Conservation (phyloP, 345 rosid genomes). For the Bretschneidera sinensis region DNA sequence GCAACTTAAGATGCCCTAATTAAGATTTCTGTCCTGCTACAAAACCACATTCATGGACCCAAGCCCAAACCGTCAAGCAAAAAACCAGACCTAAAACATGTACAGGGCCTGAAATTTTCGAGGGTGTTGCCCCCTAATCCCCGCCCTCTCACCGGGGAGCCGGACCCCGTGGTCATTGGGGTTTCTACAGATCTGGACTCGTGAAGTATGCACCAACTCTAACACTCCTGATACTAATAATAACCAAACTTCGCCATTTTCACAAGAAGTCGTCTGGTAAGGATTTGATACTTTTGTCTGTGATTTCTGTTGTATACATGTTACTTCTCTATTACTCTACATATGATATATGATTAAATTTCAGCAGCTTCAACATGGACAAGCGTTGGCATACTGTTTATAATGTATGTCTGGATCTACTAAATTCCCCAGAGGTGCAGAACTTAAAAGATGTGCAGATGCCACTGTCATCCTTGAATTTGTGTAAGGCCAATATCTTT, state of each 20-base stretch:
- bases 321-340: slow-evolving; percentile 11
- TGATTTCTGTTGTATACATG: slow-evolving; percentile 7
- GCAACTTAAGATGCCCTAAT: no score
- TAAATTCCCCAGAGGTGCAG: slow-evolving; percentile 51
- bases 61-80: no score
- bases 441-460: slow-evolving; percentile 16
- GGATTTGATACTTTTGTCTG: slow-evolving; percentile 2
- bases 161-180: no score
- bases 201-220: no score
- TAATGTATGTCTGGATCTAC: slow-evolving; percentile 57
- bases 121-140: no score
- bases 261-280: slow-evolving; percentile 34
- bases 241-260: slow-evolving; percentile 27
- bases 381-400: slow-evolving; percentile 63
- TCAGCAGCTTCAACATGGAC: slow-evolving; percentile 36
- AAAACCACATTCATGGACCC: no score
- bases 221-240: slow-evolving; percentile 20
- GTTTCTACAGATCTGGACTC: no score
- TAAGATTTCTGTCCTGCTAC: no score
- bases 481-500: slow-evolving; percentile 25
- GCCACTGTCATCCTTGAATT: slow-evolving; percentile 22
- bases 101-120: no score
- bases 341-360: slow-evolving; percentile 16
- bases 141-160: no score
- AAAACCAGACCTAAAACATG: no score